Evolutionary conservation across 2,329 filamentous ascomycete species (phyloP).

Genomic region (Fusarium compactum): DNA sequence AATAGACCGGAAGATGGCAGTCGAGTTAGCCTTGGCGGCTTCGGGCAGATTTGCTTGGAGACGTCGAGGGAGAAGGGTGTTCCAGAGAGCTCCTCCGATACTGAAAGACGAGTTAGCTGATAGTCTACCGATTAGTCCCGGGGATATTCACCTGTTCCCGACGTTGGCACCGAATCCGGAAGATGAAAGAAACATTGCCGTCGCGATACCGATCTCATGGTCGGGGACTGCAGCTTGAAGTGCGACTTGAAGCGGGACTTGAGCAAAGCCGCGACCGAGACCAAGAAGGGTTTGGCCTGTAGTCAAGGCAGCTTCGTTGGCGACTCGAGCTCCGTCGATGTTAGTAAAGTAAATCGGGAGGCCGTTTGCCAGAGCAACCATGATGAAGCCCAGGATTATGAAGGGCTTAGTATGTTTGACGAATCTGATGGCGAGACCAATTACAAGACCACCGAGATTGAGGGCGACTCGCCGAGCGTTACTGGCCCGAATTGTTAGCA

Average conservation of each 20-base stretch:
- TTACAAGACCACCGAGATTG: constrained; percentile 22
- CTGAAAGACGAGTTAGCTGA: not conserved
- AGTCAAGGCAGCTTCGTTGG: constrained; percentile 28
- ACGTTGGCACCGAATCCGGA: constrained; percentile 34
- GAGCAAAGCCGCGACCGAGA: constrained; percentile 28
- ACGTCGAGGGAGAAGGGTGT: not conserved
- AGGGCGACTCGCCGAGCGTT: constrained; percentile 30
- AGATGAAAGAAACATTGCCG: constrained; percentile 33
- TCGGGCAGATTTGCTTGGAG: not conserved
- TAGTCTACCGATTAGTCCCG: too few species aligned
- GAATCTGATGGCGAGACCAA: constrained; percentile 18
- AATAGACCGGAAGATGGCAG: constrained; percentile 44
- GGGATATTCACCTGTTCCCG: not conserved
- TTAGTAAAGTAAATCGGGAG: constrained; percentile 37
- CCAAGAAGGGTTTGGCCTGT: constrained; percentile 28
- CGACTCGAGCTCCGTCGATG: constrained; percentile 19
- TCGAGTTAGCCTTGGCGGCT: constrained; percentile 17
- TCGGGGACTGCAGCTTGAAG: constrained; percentile 20
- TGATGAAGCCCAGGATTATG: constrained; percentile 24
- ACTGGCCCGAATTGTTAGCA: not conserved
- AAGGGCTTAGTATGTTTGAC: constrained; percentile 32
- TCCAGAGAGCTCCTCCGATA: not conserved
- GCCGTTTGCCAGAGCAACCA: constrained; percentile 31
- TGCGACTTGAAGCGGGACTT: constrained; percentile 18
- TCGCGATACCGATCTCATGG: constrained; percentile 26